Evolutionary conservation across 2,329 filamentous ascomycete genomes (phyloP), one percentile per base, ranked within the genome.

Genomic region (Fusarium sp.): DNA sequence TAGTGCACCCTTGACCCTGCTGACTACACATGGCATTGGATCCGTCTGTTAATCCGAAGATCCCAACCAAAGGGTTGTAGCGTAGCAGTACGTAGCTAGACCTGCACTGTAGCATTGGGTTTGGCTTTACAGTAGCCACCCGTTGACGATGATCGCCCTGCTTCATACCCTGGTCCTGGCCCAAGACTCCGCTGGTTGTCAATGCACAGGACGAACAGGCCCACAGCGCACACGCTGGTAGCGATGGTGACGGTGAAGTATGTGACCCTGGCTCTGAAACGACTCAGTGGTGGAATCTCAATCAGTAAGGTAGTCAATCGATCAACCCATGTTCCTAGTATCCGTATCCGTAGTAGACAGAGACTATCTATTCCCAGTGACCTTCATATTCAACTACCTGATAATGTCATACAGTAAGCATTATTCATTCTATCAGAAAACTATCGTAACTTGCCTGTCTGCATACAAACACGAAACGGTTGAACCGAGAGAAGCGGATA

Each of bases 71-170:
- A 54, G 23, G 50, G 23, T 28, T 40, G 12, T 38, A 37, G 50
- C 76, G 63, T 67, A 67, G 74, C 61, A 50, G 43, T 23, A 32
- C 37, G 32, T 38, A 53, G n/a, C 13, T 23, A 37, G 33, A 38
- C 50, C 50, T 37, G 50, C n/a, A 33, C 54, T 35, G 38, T 58
- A 58, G 54, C 40, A 49, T 58, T 58, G 30, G 40, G n/a, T 35
- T 47, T 58, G 23, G 53, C 40, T 28, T 33, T 58, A 49, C 49
- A 57, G 61, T 68, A 73, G 76, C 73, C 73, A 78, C 73, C 76
- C 76, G 76, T 78, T 78, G 76, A 73, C 76, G 76, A 78, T 76
- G 76, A 78, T 78, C 76, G 76, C 71, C 76, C 63, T 78, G 61
- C 74, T 64, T 78, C 53, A 46, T 56, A 62, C 71, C 75, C 76